Percentiles rank a stretch among this genome's conserved stretches.
These are phyloP conservation scores for Pestalotiopsis sp. DNA, from an alignment of 2,329 filamentous ascomycete genomes.

Conservation along the genomic window DNA sequence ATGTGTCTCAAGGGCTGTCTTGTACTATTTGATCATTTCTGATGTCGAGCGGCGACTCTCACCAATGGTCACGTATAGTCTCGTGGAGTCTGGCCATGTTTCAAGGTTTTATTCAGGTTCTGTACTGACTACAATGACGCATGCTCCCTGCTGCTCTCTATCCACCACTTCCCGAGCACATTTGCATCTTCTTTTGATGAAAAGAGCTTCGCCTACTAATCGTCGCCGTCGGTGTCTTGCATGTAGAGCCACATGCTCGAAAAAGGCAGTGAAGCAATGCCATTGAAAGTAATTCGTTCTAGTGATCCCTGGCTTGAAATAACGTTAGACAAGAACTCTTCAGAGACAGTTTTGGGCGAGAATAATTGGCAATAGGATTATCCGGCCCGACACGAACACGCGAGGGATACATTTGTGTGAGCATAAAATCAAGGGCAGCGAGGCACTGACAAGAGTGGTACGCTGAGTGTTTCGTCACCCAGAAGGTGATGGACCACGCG, in stretches of 20 bases:
- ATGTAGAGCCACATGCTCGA: slow-evolving; percentile 26
- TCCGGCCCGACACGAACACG: background rate
- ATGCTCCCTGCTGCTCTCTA: too few species aligned
- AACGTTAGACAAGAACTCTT: slow-evolving; percentile 7
- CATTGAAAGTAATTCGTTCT: slow-evolving; percentile 31
- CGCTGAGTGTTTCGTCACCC: background rate
- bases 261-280: slow-evolving; percentile 25
- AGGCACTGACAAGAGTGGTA: slow-evolving; percentile 17
- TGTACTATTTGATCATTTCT: background rate
- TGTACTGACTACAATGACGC: too few species aligned
- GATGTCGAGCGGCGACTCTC: background rate
- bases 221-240: slow-evolving; percentile 6
- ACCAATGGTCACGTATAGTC: background rate
- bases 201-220: background rate
- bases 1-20: background rate
- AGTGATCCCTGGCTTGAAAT: slow-evolving; percentile 26
- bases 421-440: background rate
- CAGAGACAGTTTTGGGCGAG: background rate
- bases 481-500: slow-evolving; percentile 18
- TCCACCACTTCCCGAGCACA: too few species aligned
- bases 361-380: background rate
- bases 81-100: too few species aligned
- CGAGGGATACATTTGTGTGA: background rate
- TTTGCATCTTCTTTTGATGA: too few species aligned
- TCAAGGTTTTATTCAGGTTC: too few species aligned